Percentiles rank a stretch among this genome's conserved stretches.
Conservation (phyloP, 2,329 filamentous ascomycete genomes). For the Clathrospora elynae region DNA sequence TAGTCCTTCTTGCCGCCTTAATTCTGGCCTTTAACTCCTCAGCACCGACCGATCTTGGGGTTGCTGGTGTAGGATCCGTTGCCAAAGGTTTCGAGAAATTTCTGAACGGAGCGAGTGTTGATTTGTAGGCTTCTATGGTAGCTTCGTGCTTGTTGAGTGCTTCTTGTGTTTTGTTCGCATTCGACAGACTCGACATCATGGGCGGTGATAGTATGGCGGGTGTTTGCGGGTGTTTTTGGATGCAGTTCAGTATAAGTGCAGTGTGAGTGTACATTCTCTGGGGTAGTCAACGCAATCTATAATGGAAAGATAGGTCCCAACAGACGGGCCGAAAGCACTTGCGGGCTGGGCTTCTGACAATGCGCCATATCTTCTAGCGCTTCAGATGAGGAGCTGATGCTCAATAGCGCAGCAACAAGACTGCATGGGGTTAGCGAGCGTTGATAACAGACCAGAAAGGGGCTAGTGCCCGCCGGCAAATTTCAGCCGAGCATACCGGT, state of each 20-base stretch:
- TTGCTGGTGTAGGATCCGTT: neutral
- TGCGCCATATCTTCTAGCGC: conserved; percentile 16
- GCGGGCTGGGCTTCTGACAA: conserved; percentile 15
- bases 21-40: conserved; percentile 29
- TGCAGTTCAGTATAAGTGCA: neutral
- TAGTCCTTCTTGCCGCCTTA: conserved; percentile 24
- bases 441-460: conserved; percentile 12
- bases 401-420: conserved; percentile 6
- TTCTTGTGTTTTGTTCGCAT: conserved; percentile 39
- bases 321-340: conserved; percentile 19
- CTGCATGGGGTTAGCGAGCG: conserved; percentile 11
- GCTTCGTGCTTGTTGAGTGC: conserved; percentile 32
- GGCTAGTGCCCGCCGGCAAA: conserved; percentile 12
- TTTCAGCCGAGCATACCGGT: conserved; percentile 8
- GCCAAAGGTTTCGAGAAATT: conserved; percentile 15
- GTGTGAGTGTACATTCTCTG: neutral
- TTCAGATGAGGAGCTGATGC: conserved; percentile 10
- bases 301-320: conserved; percentile 19
- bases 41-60: conserved; percentile 18
- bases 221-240: neutral
- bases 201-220: neutral
- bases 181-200: conserved; percentile 42
- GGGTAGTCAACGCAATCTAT: conserved; percentile 16
- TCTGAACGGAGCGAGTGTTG: conserved; percentile 29
- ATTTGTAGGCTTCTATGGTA: conserved; percentile 18